phyloP scores from a whole-genome alignment of 2,329 filamentous ascomycete genomes.

The Rutstroemia sp. region DNA sequence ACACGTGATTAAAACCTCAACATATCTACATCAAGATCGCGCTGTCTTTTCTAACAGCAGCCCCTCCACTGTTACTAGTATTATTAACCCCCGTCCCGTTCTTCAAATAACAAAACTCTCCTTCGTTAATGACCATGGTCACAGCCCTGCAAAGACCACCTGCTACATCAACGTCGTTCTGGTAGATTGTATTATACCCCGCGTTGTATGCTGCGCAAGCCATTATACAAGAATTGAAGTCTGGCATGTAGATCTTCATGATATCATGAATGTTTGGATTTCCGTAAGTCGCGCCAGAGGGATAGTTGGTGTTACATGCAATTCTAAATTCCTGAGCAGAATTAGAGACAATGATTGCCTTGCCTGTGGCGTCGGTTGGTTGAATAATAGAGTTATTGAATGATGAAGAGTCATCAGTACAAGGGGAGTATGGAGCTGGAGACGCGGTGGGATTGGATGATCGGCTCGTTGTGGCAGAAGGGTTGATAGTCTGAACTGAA shows the following conservation, averaged over 20 bases:
- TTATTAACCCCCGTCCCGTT: slow-evolving; percentile 10
- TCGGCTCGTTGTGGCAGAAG: background rate
- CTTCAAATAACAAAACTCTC: slow-evolving; percentile 11
- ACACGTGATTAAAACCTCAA: background rate
- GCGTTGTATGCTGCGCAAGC: slow-evolving; percentile 9
- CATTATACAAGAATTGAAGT: background rate
- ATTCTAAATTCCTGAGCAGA: slow-evolving; percentile 1
- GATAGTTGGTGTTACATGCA: slow-evolving; percentile 7
- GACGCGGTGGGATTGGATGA: background rate
- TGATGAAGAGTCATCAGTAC: background rate
- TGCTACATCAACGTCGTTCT: background rate
- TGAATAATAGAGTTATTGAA: background rate
- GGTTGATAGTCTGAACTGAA: background rate
- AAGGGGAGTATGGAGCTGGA: background rate
- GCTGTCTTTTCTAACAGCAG: slow-evolving; percentile 2
- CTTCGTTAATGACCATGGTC: background rate
- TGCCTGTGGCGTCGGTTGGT: background rate
- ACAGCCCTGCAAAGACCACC: slow-evolving; percentile 4
- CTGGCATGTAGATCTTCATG: slow-evolving; percentile 7
- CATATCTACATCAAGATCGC: slow-evolving; percentile 3
- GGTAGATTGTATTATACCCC: background rate
- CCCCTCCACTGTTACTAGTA: background rate
- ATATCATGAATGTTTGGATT: slow-evolving; percentile 6
- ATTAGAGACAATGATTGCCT: background rate
- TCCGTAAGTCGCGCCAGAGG: background rate